A percentile compares a stretch with the other conserved stretches of the same genome.
phyloP scores from a whole-genome alignment of 2,329 filamentous ascomycete species.

The Coleophoma eucalyptorum region DNA sequence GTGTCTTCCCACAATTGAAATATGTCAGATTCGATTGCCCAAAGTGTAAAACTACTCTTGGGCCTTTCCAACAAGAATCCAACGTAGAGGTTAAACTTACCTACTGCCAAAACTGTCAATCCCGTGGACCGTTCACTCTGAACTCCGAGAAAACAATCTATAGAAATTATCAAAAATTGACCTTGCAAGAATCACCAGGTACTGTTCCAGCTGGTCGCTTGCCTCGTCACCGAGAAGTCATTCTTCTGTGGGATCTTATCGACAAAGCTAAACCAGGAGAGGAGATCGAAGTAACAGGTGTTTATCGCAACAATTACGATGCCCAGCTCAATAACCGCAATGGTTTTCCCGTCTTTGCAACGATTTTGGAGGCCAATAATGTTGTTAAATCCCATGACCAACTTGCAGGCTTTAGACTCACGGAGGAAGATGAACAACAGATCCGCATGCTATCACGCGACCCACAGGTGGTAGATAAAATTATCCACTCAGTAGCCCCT shows the following conservation, averaged over 20 bases:
- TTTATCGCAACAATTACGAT: slow-evolving; percentile 98
- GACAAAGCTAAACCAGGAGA: slow-evolving; percentile 96
- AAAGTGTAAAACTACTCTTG: slow-evolving; percentile 88
- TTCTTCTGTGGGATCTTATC: slow-evolving; percentile 94
- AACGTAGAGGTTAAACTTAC: slow-evolving; percentile 95
- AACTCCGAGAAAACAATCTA: slow-evolving; percentile 98
- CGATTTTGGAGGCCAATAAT: slow-evolving; percentile 95
- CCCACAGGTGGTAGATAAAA: slow-evolving; percentile 86
- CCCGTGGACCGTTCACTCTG: slow-evolving; percentile 87
- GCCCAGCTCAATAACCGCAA: slow-evolving; percentile 98
- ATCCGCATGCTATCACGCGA: slow-evolving; percentile 88
- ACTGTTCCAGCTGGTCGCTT: slow-evolving; percentile 95
- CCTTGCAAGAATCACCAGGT: slow-evolving; percentile 92
- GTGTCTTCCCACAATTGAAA: slow-evolving; percentile 96
- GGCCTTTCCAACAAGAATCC: slow-evolving; percentile 96
- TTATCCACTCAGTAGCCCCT: slow-evolving; percentile 88
- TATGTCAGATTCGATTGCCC: slow-evolving; percentile 97
- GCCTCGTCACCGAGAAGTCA: slow-evolving; percentile 88
- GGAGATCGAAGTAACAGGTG: slow-evolving; percentile 94
- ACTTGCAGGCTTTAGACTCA: slow-evolving; percentile 91
- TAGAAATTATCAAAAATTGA: slow-evolving; percentile 97
- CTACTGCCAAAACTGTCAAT: slow-evolving; percentile 96
- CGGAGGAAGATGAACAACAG: slow-evolving; percentile 87
- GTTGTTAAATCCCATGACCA: slow-evolving; percentile 97
- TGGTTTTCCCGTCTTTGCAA: slow-evolving; percentile 97